Conservation (phyloP, 108 stramenopile species). For the Pseudonitzschia multiseries region DNA sequence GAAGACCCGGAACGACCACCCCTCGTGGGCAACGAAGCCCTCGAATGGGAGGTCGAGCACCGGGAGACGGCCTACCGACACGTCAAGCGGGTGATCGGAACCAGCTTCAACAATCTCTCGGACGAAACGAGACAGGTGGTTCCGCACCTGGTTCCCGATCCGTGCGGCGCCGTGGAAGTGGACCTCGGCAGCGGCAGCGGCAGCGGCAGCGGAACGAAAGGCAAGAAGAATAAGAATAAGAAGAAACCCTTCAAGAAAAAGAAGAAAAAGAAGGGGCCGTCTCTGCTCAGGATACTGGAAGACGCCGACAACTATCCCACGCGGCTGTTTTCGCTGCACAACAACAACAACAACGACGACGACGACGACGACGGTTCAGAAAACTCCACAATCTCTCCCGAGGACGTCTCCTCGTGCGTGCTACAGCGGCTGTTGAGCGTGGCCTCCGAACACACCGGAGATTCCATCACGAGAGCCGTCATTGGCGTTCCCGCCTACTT, state of each 20-base stretch:
- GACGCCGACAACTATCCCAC: slow-evolving; percentile 65
- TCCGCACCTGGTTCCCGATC: slow-evolving; percentile 54
- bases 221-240: slow-evolving; percentile 24
- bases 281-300: slow-evolving; percentile 53
- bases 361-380: not conserved
- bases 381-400: slow-evolving; percentile 48
- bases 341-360: not conserved
- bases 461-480: slow-evolving; percentile 76
- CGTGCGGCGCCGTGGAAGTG: slow-evolving; percentile 10
- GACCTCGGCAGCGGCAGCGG: not conserved
- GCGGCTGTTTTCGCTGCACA: slow-evolving; percentile 37
- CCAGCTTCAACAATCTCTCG: slow-evolving; percentile 49
- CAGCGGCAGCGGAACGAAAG: not conserved
- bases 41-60: slow-evolving; percentile 41
- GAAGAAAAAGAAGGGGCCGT: slow-evolving; percentile 42
- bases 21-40: slow-evolving; percentile 54
- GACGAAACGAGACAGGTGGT: slow-evolving; percentile 56
- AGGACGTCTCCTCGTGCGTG: slow-evolving; percentile 77
- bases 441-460: slow-evolving; percentile 49
- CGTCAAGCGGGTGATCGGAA: slow-evolving; percentile 86
- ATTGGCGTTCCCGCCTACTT: slow-evolving; percentile 97
- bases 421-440: slow-evolving; percentile 55
- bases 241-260: slow-evolving; percentile 39
- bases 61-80: slow-evolving; percentile 61
- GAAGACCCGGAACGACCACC: not conserved